phyloP scores from a whole-genome alignment of 345 rosid genomes.

The Lenwebbia sp. region DNA sequence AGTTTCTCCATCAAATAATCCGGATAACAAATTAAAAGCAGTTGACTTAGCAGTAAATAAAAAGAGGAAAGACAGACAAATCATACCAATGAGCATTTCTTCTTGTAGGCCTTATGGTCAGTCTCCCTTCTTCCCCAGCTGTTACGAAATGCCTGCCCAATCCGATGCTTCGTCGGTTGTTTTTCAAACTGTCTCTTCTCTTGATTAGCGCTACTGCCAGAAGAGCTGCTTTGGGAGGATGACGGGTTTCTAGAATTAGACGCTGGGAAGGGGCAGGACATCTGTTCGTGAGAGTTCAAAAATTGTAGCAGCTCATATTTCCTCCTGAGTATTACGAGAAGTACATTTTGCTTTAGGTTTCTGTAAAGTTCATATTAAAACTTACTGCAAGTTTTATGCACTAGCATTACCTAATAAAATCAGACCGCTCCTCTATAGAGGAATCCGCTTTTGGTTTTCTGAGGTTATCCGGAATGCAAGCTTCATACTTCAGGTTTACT shows the following conservation, averaged over 20 bases:
- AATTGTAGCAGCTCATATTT: conserved; percentile 81
- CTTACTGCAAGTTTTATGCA: not conserved
- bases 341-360: not conserved
- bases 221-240: conserved; percentile 23
- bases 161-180: conserved; percentile 50
- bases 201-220: conserved; percentile 15
- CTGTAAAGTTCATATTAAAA: not conserved
- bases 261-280: conserved; percentile 24
- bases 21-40: not conserved
- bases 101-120: conserved; percentile 50
- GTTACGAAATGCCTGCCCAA: conserved; percentile 74
- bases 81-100: conserved; percentile 61
- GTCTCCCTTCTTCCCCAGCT: conserved; percentile 83
- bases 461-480: conserved; percentile 41
- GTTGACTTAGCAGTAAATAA: not conserved
- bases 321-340: conserved; percentile 37
- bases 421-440: conserved; percentile 61
- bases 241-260: conserved; percentile 16
- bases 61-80: not conserved
- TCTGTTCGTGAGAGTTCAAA: conserved; percentile 22
- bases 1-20: not conserved
- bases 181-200: conserved; percentile 38
- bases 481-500: conserved; percentile 73
- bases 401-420: conserved; percentile 57
- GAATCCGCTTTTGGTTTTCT: conserved; percentile 78